Conservation (phyloP, 208 protist genomes). For the Blastocrithidia nonstop region DNA sequence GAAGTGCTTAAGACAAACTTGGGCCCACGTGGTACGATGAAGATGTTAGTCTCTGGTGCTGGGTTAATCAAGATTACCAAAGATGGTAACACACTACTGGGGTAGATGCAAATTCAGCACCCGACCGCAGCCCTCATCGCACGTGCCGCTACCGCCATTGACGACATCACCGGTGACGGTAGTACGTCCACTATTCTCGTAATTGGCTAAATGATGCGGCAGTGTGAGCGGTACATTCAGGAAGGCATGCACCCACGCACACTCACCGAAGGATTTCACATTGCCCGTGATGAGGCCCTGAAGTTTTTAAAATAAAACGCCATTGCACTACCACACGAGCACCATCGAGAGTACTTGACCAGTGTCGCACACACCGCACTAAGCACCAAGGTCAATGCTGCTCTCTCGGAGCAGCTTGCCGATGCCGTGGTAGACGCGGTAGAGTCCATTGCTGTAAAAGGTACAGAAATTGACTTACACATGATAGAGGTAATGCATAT, state of each 20-base stretch:
- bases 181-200: slow-evolving; percentile 98
- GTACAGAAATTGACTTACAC: slow-evolving; percentile 89
- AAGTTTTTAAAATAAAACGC: slow-evolving; percentile 79
- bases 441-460: slow-evolving; percentile 53
- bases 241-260: slow-evolving; percentile 99
- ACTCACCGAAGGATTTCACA: slow-evolving; percentile 96
- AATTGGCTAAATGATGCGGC: slow-evolving; percentile 98
- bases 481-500: slow-evolving; percentile 99
- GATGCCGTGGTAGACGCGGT: slow-evolving; percentile 96
- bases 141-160: slow-evolving; percentile 97
- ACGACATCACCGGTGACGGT: slow-evolving; percentile 99
- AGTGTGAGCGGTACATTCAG: slow-evolving; percentile 94
- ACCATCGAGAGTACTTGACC: slow-evolving; percentile 87
- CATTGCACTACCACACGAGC: slow-evolving; percentile 41
- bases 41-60: slow-evolving; percentile 98
- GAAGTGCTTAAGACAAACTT: slow-evolving; percentile 98
- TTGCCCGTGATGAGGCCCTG: slow-evolving; percentile 87
- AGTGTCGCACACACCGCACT: slow-evolving; percentile 93
- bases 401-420: slow-evolving; percentile 73
- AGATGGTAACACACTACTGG: slow-evolving; percentile 98
- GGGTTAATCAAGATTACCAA: slow-evolving; percentile 99
- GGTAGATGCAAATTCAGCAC: slow-evolving; percentile 99
- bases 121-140: slow-evolving; percentile 99
- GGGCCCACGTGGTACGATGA: slow-evolving; percentile 98
- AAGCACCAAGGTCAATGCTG: slow-evolving; percentile 86